Evolutionary conservation across 1,139 yeast genomes (phyloP), one percentile per base, ranked within the genome.

Genomic region (Magnusiomyces tetraspermus): DNA sequence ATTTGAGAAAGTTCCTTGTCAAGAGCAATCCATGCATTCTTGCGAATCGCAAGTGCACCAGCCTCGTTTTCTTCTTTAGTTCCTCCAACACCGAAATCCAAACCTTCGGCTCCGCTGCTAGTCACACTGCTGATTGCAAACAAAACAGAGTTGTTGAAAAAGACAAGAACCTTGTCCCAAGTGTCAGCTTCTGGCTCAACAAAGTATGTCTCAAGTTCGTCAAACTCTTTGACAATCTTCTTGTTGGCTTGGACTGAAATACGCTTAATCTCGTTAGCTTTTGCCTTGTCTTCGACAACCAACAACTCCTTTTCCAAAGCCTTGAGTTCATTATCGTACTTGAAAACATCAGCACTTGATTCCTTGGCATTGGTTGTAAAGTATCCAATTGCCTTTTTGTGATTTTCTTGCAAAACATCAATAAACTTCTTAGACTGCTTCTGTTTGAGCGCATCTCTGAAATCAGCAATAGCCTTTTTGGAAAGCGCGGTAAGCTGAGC

Each of bases 71-170:
- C 72, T 1, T 68, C 73, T 0, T 60, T 63, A 1, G 74, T 53
- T 1, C 82, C 76, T 1, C 88, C 96, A 36, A 85, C 70, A 24
- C 77, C 79, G 61, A 88, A 86, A 62, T 87, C 89, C 11, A 17
- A 22, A 26, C 45, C 45, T 58, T 69, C 75, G 0, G 66, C 46
- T 11, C 17, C 24, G 10, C 55, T 66, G 1, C 42, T 26, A 22
- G 53, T 55, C 59, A 51, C 59, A 61, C 53, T 47, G 23, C 53
- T 47, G 48, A 77, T 58, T 0, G 67, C 64, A 2, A 62, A 67
- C 1, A 64, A 61, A 15, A 76, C 61, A 2, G 77, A 67, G 1
- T 61, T 55, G 10, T 76, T 69, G 67, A 88, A 85, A 43, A 71
- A 71, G 1, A 60, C 65, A 55, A 77, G 61, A 23, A 84, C 73